Conservation (phyloP, 345 rosid genomes). For the Psidium guajava region DNA sequence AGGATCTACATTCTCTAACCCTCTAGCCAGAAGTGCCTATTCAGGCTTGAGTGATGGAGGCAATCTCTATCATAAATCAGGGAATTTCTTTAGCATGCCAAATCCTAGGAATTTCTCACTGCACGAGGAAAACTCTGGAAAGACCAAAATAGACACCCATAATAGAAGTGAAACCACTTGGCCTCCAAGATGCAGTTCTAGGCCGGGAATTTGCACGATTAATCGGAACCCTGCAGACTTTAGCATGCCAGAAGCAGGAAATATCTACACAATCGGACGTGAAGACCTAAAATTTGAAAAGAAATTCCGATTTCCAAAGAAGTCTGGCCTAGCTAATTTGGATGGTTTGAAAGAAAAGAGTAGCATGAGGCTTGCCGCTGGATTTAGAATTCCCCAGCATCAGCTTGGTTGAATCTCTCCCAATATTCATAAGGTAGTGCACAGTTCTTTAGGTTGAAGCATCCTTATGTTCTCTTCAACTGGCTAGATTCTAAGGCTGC, state of each 20-base stretch:
- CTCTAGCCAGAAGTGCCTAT: conserved; percentile 12
- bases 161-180: conserved; percentile 7
- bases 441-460: not conserved
- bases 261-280: conserved; percentile 52
- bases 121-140: conserved; percentile 23
- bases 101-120: conserved; percentile 33
- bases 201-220: conserved; percentile 33
- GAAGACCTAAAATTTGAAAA: conserved; percentile 35
- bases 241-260: conserved; percentile 51
- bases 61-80: conserved; percentile 28
- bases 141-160: conserved; percentile 18
- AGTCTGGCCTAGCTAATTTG: conserved; percentile 6
- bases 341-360: conserved; percentile 31
- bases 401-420: not conserved
- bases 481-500: not conserved
- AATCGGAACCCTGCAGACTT: conserved; percentile 97
- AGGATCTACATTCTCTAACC: conserved; percentile 18
- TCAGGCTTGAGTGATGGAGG: conserved; percentile 25
- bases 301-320: not conserved
- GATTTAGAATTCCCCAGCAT: not conserved
- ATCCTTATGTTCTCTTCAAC: not conserved
- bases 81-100: conserved; percentile 25
- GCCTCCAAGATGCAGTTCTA: conserved; percentile 22
- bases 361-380: conserved; percentile 16
- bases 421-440: not conserved